Evolutionary conservation across 176 grass and related monocot genomes (phyloP).

Genomic region (Aegilops longissima): DNA sequence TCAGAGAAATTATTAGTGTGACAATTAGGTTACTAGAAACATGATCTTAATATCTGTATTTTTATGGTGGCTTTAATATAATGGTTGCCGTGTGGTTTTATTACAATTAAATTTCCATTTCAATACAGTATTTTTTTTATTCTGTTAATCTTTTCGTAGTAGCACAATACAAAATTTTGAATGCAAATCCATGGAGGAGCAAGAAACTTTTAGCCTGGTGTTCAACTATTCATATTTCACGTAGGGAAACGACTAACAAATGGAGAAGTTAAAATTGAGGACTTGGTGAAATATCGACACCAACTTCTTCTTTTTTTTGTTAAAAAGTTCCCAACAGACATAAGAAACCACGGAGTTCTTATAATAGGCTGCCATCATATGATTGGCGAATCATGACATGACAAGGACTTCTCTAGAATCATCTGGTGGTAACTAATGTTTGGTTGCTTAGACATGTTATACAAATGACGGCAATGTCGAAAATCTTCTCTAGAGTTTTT

Average conservation of each 20-base stretch:
- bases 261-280: background rate
- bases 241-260: too few relatives aligned
- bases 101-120: background rate
- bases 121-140: background rate
- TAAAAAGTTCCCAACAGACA: background rate
- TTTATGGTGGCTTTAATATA: background rate
- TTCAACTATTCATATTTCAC: background rate
- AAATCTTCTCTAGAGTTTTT: background rate
- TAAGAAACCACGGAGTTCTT: background rate
- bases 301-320: background rate
- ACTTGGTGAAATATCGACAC: background rate
- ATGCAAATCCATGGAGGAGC: background rate
- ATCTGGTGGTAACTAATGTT: background rate
- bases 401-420: background rate
- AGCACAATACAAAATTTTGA: background rate
- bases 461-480: background rate
- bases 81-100: background rate
- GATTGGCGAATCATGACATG: background rate
- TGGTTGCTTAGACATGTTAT: background rate
- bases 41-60: background rate
- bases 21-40: background rate
- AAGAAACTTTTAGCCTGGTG: background rate
- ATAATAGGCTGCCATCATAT: background rate
- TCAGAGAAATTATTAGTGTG: background rate
- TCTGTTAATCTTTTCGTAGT: background rate